phyloP scores from a whole-genome alignment of 805 yeast genomes.

The Kodamaea kakaduensis region DNA sequence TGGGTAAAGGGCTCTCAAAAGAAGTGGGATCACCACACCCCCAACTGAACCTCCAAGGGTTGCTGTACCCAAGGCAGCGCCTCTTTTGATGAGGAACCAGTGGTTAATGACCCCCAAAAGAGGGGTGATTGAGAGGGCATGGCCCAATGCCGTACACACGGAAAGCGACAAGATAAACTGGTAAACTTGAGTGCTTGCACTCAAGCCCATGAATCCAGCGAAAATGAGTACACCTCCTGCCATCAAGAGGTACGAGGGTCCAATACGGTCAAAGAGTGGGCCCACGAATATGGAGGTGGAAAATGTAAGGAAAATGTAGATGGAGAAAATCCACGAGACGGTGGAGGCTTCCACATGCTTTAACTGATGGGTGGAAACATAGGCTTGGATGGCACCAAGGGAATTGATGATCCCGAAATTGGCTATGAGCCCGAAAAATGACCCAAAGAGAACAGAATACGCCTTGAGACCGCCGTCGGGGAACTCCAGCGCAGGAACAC shows the following conservation, averaged over 20 bases:
- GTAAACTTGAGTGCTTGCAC: slow-evolving; percentile 15
- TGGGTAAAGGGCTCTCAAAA: slow-evolving; percentile 43
- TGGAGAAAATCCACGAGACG: slow-evolving; percentile 40
- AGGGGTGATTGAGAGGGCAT: slow-evolving; percentile 22
- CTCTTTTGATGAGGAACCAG: slow-evolving; percentile 21
- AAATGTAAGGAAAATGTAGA: slow-evolving; percentile 30
- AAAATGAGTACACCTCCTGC: slow-evolving; percentile 14
- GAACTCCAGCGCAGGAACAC: background rate
- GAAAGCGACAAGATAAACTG: slow-evolving; percentile 20
- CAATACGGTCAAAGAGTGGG: slow-evolving; percentile 20
- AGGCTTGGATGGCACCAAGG: slow-evolving; percentile 38
- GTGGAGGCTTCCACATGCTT: slow-evolving; percentile 25
- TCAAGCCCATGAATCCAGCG: slow-evolving; percentile 19
- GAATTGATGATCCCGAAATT: slow-evolving; percentile 31
- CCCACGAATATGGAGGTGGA: slow-evolving; percentile 21
- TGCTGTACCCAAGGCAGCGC: slow-evolving; percentile 20
- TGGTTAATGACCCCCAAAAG: slow-evolving; percentile 20
- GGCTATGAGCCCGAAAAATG: slow-evolving; percentile 45
- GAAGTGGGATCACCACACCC: slow-evolving; percentile 57
- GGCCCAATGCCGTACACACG: slow-evolving; percentile 19
- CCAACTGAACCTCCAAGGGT: slow-evolving; percentile 62
- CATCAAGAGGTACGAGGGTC: slow-evolving; percentile 15
- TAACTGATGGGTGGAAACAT: slow-evolving; percentile 35
- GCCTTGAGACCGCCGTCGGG: slow-evolving; percentile 26
- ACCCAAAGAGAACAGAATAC: slow-evolving; percentile 20